Conservation (phyloP, 768 basidiomycete species). For the Rhizopogon roseolus region DNA sequence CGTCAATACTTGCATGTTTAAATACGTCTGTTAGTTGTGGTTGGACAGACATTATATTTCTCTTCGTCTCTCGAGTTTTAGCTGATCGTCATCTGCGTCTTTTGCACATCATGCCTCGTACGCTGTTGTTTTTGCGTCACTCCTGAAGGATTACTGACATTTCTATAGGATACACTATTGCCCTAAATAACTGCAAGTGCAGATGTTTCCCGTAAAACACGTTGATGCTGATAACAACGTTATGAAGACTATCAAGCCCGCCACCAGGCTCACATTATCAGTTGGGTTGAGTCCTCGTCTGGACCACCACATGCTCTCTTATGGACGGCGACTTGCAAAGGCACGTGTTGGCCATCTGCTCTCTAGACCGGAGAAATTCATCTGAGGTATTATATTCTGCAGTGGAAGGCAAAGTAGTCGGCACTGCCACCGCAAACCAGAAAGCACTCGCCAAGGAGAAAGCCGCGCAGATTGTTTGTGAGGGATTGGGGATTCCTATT, state of each 20-base stretch:
- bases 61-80: background rate
- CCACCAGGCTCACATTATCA: constrained; percentile 27
- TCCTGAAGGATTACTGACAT: constrained; percentile 7
- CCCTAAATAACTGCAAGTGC: constrained; percentile 44
- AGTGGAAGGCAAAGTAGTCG: constrained; percentile 48
- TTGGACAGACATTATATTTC: background rate
- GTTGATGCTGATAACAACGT: background rate
- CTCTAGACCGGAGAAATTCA: background rate
- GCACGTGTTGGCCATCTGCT: constrained; percentile 28
- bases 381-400: constrained; percentile 3
- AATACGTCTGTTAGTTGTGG: constrained; percentile 3
- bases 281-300: constrained; percentile 32
- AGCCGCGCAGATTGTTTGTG: constrained; percentile 42
- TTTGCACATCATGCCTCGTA: constrained; percentile 8
- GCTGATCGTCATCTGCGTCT: background rate
- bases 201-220: background rate
- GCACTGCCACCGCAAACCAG: constrained; percentile 37
- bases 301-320: constrained; percentile 38
- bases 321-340: constrained; percentile 57
- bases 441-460: constrained; percentile 44
- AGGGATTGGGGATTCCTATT: constrained; percentile 21
- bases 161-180: constrained; percentile 24
- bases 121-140: background rate
- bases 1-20: constrained; percentile 10
- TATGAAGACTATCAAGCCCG: constrained; percentile 33